phyloP scores from a whole-genome alignment of 495 filamentous ascomycete genomes.

The Daldinia vernicosa region DNA sequence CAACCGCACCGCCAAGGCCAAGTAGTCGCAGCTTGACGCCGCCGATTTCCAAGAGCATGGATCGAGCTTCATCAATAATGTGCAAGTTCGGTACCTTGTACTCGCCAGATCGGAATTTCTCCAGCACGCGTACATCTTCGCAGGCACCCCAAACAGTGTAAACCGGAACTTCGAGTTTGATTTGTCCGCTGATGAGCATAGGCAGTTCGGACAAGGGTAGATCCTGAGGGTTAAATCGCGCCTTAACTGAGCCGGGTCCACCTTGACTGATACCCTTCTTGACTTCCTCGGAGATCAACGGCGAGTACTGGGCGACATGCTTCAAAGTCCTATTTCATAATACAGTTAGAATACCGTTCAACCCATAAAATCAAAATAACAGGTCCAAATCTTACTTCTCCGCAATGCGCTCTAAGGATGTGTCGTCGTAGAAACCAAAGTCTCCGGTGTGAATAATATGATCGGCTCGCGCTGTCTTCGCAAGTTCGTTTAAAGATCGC shows the following conservation, averaged over 20 bases:
- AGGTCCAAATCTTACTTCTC: conserved; percentile 81
- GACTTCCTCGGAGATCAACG: conserved; percentile 83
- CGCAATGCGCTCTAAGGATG: conserved; percentile 94
- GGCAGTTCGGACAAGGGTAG: conserved; percentile 95
- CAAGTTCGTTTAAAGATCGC: conserved; percentile 93
- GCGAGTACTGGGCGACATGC: conserved; percentile 98
- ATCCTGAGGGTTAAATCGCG: conserved; percentile 77
- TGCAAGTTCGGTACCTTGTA: conserved; percentile 98
- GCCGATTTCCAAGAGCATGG: conserved; percentile 90
- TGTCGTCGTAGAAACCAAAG: conserved; percentile 98
- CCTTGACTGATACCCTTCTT: conserved; percentile 81
- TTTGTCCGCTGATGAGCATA: conserved; percentile 85
- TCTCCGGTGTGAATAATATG: conserved; percentile 98
- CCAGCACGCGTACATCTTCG: conserved; percentile 96
- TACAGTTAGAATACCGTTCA: conserved; percentile 37
- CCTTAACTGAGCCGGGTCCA: conserved; percentile 74
- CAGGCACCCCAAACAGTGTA: conserved; percentile 99
- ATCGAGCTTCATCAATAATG: conserved; percentile 98
- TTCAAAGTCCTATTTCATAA: conserved; percentile 79
- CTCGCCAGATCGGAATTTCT: conserved; percentile 97
- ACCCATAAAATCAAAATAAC: neutral
- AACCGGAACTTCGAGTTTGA: conserved; percentile 93
- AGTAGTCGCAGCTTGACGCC: conserved; percentile 96
- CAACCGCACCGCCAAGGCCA: conserved; percentile 93
- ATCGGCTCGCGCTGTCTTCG: conserved; percentile 89